Conservation (phyloP, 2,329 filamentous ascomycete genomes). For the Lasiodiplodia hormozganensis region DNA sequence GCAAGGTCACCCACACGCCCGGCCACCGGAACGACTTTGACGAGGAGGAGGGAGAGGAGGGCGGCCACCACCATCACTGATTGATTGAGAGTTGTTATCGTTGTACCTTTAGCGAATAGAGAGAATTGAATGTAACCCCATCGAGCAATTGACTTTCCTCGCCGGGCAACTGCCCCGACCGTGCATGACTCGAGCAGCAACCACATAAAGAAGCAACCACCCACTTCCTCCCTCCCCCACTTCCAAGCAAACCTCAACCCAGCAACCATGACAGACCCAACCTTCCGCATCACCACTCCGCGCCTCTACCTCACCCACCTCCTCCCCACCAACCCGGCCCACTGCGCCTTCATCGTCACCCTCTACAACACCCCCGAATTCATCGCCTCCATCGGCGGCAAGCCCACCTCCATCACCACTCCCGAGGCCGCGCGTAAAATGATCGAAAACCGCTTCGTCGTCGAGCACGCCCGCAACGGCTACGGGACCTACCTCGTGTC, state of each 20-base stretch:
- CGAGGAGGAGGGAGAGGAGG: neutral
- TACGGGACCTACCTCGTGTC: constrained; percentile 41
- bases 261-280: constrained; percentile 29
- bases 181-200: neutral
- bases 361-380: constrained; percentile 38
- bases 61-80: neutral
- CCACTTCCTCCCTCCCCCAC: neutral
- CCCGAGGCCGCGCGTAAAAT: constrained; percentile 32
- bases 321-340: constrained; percentile 31
- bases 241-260: no score
- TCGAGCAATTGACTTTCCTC: no score
- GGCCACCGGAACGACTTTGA: constrained; percentile 13
- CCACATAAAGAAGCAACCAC: neutral
- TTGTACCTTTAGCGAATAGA: neutral
- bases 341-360: constrained; percentile 39
- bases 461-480: constrained; percentile 36
- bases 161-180: neutral
- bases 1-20: constrained; percentile 17
- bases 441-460: constrained; percentile 21
- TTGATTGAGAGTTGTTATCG: neutral
- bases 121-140: no score
- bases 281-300: constrained; percentile 37
- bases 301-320: constrained; percentile 38
- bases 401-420: constrained; percentile 32
- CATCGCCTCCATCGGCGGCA: constrained; percentile 32